These are phyloP conservation scores for Alternaria atra DNA, from an alignment of 2,329 filamentous ascomycete species.

Conservation along the genomic window DNA sequence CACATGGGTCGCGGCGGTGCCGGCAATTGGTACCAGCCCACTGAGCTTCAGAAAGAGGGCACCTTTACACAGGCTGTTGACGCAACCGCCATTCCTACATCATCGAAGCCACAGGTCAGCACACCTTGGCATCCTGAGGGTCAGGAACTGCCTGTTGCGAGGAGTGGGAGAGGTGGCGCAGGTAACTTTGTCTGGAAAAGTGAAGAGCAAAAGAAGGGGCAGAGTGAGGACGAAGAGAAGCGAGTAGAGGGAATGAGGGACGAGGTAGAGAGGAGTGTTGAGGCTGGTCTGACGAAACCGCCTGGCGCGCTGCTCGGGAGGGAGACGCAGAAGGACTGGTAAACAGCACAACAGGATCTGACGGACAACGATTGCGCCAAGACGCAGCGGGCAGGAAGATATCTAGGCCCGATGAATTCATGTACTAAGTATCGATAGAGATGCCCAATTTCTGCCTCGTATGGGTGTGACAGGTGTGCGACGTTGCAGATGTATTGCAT, in stretches of 20 bases:
- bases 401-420: not conserved
- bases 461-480: not conserved
- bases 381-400: not conserved
- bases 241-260: conserved; percentile 36
- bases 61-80: conserved; percentile 46
- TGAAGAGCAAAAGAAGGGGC: conserved; percentile 42
- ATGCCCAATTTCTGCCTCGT: not conserved
- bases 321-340: conserved; percentile 40
- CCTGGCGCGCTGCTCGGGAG: conserved; percentile 51
- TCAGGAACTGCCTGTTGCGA: conserved; percentile 46
- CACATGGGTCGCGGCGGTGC: conserved; percentile 57
- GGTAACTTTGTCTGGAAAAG: conserved; percentile 57
- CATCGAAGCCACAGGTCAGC: conserved; percentile 36
- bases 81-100: conserved; percentile 39
- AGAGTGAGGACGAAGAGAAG: conserved; percentile 36
- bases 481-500: not conserved
- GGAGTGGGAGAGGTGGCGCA: conserved; percentile 56
- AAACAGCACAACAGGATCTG: not conserved
- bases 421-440: not conserved
- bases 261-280: conserved; percentile 54
- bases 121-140: conserved; percentile 49
- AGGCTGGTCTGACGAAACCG: conserved; percentile 52
- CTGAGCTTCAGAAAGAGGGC: conserved; percentile 51
- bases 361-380: not conserved
- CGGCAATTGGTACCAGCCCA: conserved; percentile 58